Base-by-base conservation (phyloP, 192 early-diverging fungal genomes). In the Coemansia sp. region DNA sequence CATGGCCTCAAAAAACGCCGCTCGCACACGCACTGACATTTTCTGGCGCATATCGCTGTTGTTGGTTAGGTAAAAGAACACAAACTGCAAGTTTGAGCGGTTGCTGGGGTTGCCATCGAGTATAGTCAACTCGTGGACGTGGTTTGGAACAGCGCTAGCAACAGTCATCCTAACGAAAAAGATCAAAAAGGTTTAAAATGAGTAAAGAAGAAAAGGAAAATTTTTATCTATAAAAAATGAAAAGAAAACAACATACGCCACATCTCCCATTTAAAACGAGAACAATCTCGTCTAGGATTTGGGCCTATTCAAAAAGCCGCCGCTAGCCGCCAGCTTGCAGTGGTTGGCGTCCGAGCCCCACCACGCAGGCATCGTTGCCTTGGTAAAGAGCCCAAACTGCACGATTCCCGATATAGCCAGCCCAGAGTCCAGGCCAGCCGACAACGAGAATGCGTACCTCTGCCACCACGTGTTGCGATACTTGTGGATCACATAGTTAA, bases 311-410 rank as follows among this genome's bases (percentile, higher is more conserved):
- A 80, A 55, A 60, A 72, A 95, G 78, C 97, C 97, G 41, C 97
- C 96, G 64, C 95, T 95, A 20, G 97, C 86, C 26, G 97, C 85
- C 53, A 99, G 85, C 83, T 96, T 96, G 86, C 97, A 99, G 61
- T 97, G 91, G 76, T 97, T 96, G 62, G 97, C 95, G 83, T 82
- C 74, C 1, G 79, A 57, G 21, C 79, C 79, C 79, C 79, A 82
- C 74, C 74, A 82, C 28, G 72, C 42, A 2, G 79, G 77, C 77
- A 80, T 80, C 25, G 72, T 82, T 9, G 59, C 61, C 23, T 76
- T 73, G 13, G 75, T 61, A 20, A 82, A 73, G 39, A 82, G 18
- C 13, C 73, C 73, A 64, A 76, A 82, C 57, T 82, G 74, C 21
- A 82, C 50, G 18, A 82, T 82, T 3, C 74, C 79, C 23, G 79